Percentiles rank a stretch among this genome's conserved stretches.
phyloP scores from a whole-genome alignment of 345 rosid genomes.

The Syzygium aromaticum region DNA sequence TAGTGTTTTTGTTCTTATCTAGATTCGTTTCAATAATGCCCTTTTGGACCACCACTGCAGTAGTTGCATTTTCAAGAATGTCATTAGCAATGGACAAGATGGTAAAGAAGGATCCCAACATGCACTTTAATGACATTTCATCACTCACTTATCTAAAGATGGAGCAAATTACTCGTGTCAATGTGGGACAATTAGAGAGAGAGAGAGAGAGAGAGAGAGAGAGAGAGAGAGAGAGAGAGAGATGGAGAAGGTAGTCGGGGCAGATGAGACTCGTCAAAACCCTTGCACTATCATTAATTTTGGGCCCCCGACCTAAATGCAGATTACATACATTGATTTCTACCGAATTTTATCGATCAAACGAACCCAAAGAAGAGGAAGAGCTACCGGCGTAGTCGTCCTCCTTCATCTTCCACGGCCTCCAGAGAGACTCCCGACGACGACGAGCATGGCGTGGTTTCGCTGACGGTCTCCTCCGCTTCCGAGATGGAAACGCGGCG shows the following conservation, averaged over 20 bases:
- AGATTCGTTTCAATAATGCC: not conserved
- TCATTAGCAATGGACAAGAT: not conserved
- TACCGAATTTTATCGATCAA: not conserved
- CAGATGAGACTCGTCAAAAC: not conserved
- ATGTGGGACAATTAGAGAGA: not conserved
- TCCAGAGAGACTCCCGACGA: not conserved
- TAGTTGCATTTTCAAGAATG: not conserved
- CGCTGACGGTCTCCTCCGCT: slow-evolving; percentile 6
- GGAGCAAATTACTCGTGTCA: not conserved
- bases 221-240: no score
- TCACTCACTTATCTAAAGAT: not conserved
- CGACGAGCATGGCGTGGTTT: not conserved
- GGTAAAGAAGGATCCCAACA: not conserved
- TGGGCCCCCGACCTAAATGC: not conserved
- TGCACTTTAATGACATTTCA: not conserved
- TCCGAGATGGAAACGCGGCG: slow-evolving; percentile 26
- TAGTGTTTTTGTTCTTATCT: no score
- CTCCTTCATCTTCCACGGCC: not conserved
- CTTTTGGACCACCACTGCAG: not conserved
- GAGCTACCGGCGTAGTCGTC: not conserved
- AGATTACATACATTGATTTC: not conserved
- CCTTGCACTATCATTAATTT: not conserved
- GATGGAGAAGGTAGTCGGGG: not conserved
- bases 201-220: not conserved
- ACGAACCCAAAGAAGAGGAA: not conserved